phyloP scores from a whole-genome alignment of 2,329 filamentous ascomycete species.

The Endoconidiophora polonica region DNA sequence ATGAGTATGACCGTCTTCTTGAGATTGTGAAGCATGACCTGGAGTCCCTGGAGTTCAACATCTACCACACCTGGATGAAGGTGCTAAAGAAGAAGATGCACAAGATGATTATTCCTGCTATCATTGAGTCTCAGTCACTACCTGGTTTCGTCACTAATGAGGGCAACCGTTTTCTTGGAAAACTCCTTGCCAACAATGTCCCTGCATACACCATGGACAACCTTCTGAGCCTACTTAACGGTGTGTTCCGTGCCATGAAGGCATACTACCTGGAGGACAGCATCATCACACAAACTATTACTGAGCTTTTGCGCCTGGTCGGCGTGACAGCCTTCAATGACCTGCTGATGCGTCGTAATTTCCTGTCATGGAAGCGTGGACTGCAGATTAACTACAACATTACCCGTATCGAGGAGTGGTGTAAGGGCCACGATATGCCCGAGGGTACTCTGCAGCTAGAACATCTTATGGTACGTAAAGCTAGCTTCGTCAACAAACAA shows the following conservation, averaged over 20 bases:
- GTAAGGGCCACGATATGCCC: conserved; percentile 99
- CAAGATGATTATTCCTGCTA: conserved; percentile 99
- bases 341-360: conserved; percentile 90
- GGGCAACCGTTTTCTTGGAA: conserved; percentile 94
- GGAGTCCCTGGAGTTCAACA: conserved; percentile 97
- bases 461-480: conserved; percentile 66
- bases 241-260: conserved; percentile 97
- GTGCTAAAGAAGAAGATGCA: conserved; percentile 97
- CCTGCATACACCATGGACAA: conserved; percentile 99
- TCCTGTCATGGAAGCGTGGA: conserved; percentile 97
- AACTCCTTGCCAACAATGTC: conserved; percentile 74
- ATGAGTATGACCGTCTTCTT: conserved; percentile 90
- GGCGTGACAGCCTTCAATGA: conserved; percentile 98
- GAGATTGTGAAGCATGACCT: conserved; percentile 99
- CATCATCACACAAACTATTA: conserved; percentile 90
- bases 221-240: conserved; percentile 84
- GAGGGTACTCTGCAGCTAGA: conserved; percentile 94
- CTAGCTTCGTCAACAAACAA: background rate
- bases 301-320: conserved; percentile 79
- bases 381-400: conserved; percentile 99
- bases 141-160: conserved; percentile 98
- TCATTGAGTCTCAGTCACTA: conserved; percentile 96
- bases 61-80: conserved; percentile 99
- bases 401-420: conserved; percentile 98
- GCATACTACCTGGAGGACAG: conserved; percentile 92